Percentiles rank a stretch among this genome's conserved stretches.
phyloP scores from a whole-genome alignment of 129 eudicot genomes.

The Ambrosia artemisiifolia region DNA sequence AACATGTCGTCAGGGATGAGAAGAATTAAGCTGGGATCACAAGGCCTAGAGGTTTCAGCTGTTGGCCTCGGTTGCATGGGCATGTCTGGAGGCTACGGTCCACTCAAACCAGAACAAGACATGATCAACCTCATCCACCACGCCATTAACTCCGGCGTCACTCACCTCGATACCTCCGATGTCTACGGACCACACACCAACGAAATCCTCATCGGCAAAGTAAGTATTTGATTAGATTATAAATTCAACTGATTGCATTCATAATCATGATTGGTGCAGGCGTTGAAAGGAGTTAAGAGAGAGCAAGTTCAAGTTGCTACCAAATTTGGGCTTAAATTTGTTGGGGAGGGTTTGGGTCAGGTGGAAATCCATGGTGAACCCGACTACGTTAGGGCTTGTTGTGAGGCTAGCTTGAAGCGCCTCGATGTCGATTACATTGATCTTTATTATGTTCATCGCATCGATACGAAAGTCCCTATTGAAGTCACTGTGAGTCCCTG shows the following conservation, averaged over 20 bases:
- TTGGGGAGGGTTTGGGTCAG: background rate
- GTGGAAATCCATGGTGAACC: constrained; percentile 38
- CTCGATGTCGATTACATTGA: constrained; percentile 63
- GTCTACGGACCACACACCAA: constrained; percentile 50
- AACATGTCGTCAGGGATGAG: background rate
- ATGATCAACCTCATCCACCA: constrained; percentile 50
- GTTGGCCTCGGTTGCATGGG: constrained; percentile 55
- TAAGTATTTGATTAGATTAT: background rate
- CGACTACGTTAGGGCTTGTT: constrained; percentile 53
- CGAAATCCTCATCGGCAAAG: constrained; percentile 53
- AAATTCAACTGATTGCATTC: background rate
- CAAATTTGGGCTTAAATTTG: constrained; percentile 50
- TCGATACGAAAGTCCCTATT: constrained; percentile 47
- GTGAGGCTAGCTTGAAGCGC: constrained; percentile 63
- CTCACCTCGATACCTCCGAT: constrained; percentile 52
- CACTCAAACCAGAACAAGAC: constrained; percentile 39
- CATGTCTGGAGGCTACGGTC: constrained; percentile 43
- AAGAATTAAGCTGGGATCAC: constrained; percentile 47
- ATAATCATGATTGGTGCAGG: constrained; percentile 37
- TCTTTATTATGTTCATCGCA: constrained; percentile 55
- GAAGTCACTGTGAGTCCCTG: constrained; percentile 35
- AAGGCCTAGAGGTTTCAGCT: constrained; percentile 46
- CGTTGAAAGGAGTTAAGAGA: constrained; percentile 55
- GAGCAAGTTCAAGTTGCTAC: constrained; percentile 63
- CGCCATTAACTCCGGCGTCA: constrained; percentile 52